Evolutionary conservation across 2,329 filamentous ascomycete genomes (phyloP), one percentile per base, ranked within the genome.

Genomic region (Monilinia vaccinii-corymbosi): DNA sequence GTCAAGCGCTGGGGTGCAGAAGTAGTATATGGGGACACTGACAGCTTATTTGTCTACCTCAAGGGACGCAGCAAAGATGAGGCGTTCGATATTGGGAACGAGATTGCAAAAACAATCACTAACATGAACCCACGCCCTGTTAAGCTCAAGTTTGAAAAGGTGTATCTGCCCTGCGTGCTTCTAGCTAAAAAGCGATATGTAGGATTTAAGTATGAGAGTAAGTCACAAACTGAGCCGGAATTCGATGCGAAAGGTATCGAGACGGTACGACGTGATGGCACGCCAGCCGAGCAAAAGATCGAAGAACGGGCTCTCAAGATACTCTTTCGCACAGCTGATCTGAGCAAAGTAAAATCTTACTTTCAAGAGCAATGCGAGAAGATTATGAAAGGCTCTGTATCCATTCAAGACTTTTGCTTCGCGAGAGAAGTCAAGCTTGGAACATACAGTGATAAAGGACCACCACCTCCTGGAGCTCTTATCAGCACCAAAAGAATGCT

Each of bases 211-310:
- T 99, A 95, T 75, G 94, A 99, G 71, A 83, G 79, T 65, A 82
- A 81, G 42, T 78, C 81, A 18, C 94, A 99, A 71, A 76, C 73
- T 10, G 84, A 86, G 65, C 93, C 94, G 0, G 89, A 96, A 1
- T 97, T 97, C 66, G 95, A 99, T 71, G 95, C 94, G 60, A 99
- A 99, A 73, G 94, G 95, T 34, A 99, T 97, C 64, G 95, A 99
- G 77, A 99, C 95, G 0, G 93, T 99, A 9, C 86, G 95, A 1
- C 84, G 94, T 52, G 94, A 99, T 71, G 94, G 94, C 44, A 97
- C 92, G 0, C 92, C 93, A 0, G 93, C 92, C 0, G 91, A 96
- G 74, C 93, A 97, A 71, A 97, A 94, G 77, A 95, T 99, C 50
- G 91, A 97, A 73, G 94, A 97, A 72, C 94, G 90, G 68, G 88